Conservation (phyloP, 169 alveolate genomes). For the Gregarina niphandrodes region DNA sequence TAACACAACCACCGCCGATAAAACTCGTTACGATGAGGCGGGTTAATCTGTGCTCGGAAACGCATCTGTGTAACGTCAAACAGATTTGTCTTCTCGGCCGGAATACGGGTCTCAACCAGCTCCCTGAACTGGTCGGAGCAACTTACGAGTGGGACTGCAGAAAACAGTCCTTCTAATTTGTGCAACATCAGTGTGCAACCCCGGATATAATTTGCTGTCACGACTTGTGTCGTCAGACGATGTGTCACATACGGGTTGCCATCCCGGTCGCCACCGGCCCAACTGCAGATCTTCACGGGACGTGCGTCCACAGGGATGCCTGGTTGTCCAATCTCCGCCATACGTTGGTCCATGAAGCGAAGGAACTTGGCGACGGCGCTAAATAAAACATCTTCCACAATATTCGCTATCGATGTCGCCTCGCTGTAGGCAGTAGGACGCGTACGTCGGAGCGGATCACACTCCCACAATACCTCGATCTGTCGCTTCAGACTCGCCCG, state of each 20-base stretch:
- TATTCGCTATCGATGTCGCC: constrained; percentile 22
- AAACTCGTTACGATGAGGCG: too few species aligned
- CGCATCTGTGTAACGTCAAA: too few species aligned
- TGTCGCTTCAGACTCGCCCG: constrained; percentile 25
- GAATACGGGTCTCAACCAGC: too few species aligned
- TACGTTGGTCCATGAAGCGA: constrained; percentile 27
- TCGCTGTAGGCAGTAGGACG: constrained; percentile 47
- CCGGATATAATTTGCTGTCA: too few species aligned
- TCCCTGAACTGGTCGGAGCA: too few species aligned
- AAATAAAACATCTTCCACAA: constrained; percentile 31
- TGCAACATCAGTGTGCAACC: constrained; percentile 31
- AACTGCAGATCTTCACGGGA: constrained; percentile 24
- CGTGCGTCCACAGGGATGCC: too few species aligned
- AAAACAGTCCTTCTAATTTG: too few species aligned
- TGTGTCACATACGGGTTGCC: constrained; percentile 57
- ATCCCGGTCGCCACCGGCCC: constrained; percentile 61
- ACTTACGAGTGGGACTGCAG: too few species aligned
- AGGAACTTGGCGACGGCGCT: constrained; percentile 28
- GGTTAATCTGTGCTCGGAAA: too few species aligned
- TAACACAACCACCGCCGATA: too few species aligned
- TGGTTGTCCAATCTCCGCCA: constrained; percentile 27
- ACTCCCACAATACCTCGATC: constrained; percentile 33
- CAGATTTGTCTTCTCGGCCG: too few species aligned
- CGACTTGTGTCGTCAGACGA: constrained; percentile 34
- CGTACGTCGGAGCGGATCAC: constrained; percentile 36